Conservation (phyloP, 805 yeast species). For the Candida caryicola region DNA sequence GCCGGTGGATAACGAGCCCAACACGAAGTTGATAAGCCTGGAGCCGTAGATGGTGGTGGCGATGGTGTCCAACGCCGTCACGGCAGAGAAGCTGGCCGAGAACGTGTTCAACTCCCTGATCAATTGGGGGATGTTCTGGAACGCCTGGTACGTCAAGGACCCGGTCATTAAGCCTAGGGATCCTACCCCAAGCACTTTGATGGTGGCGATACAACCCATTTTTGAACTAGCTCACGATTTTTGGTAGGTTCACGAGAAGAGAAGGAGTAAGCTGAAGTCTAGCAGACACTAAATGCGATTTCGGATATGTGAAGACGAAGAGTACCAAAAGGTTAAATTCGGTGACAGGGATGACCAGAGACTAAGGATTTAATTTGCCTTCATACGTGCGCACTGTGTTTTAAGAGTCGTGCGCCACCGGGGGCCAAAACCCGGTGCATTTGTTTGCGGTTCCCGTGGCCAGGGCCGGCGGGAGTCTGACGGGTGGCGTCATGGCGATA, state of each 20-base stretch:
- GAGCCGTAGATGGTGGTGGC: slow-evolving; percentile 20
- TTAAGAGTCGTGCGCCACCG: too few species aligned
- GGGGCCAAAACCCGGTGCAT: too few species aligned
- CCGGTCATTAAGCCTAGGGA: slow-evolving; percentile 67
- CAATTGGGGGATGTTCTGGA: slow-evolving; percentile 27
- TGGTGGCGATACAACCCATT: slow-evolving; percentile 38
- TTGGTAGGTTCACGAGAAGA: too few species aligned
- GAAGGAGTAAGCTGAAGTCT: too few species aligned
- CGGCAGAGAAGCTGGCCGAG: slow-evolving; percentile 5
- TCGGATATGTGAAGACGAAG: too few species aligned
- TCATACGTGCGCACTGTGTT: neutral
- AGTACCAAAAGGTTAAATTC: neutral
- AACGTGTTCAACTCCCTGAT: slow-evolving; percentile 25
- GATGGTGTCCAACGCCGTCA: slow-evolving; percentile 16
- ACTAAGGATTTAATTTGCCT: neutral
- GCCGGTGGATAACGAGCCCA: slow-evolving; percentile 50
- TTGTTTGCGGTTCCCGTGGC: too few species aligned
- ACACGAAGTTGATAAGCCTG: slow-evolving; percentile 21
- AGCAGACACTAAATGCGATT: too few species aligned
- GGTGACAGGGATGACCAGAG: neutral
- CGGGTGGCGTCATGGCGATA: too few species aligned
- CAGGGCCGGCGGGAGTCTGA: too few species aligned
- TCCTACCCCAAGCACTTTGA: slow-evolving; percentile 62
- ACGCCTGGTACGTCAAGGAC: slow-evolving; percentile 42
- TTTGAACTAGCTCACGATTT: too few species aligned